phyloP scores from a whole-genome alignment of 2,329 filamentous ascomycete genomes.

The Ophiostoma ulmi region DNA sequence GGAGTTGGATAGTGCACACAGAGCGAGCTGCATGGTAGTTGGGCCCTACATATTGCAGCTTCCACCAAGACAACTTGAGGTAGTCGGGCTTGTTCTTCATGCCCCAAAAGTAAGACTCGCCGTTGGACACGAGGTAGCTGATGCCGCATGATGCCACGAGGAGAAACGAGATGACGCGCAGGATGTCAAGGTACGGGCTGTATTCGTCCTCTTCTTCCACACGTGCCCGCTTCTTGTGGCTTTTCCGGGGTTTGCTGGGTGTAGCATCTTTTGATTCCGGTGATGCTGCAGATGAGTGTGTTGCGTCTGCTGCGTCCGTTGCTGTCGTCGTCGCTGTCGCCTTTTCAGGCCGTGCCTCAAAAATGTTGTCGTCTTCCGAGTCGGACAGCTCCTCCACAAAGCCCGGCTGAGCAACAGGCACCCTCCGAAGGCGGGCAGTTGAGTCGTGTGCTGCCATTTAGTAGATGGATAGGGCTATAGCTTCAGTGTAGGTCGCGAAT shows the following conservation, averaged over 20 bases:
- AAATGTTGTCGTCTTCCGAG: slow-evolving; percentile 13
- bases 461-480: background rate
- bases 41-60: slow-evolving; percentile 53
- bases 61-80: slow-evolving; percentile 54
- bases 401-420: slow-evolving; percentile 4
- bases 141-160: slow-evolving; percentile 61
- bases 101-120: slow-evolving; percentile 65
- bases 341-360: background rate
- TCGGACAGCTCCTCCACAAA: slow-evolving; percentile 16
- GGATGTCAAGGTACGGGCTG: slow-evolving; percentile 56
- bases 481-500: background rate
- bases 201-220: slow-evolving; percentile 60
- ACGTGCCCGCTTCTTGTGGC: slow-evolving; percentile 27
- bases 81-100: slow-evolving; percentile 58
- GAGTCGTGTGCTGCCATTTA: slow-evolving; percentile 8
- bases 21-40: background rate
- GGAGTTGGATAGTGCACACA: slow-evolving; percentile 1
- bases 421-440: background rate
- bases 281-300: background rate
- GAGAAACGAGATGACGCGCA: slow-evolving; percentile 65
- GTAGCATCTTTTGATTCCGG: background rate
- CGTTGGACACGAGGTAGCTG: slow-evolving; percentile 70
- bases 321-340: background rate
- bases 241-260: background rate
- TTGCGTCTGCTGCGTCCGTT: background rate